Evolutionary conservation across 257 asterid species (phyloP).

Genomic region (Salvia hispanica): DNA sequence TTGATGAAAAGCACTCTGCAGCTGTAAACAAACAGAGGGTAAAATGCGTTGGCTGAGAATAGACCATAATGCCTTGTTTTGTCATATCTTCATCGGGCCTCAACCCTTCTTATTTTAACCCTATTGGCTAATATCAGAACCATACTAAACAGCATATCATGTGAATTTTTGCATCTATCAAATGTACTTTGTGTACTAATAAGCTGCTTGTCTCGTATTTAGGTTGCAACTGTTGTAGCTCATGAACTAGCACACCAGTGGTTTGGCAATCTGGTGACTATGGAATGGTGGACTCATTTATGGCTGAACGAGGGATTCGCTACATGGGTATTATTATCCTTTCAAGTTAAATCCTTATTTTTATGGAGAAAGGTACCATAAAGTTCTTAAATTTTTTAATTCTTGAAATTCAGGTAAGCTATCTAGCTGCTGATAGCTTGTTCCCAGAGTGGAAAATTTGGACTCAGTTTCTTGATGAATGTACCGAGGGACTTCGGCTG

Average conservation of each 20-base stretch:
- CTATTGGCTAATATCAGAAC: no score
- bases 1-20: constrained; percentile 94
- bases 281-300: constrained; percentile 99
- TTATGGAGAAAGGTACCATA: constrained; percentile 7
- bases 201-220: constrained; percentile 32
- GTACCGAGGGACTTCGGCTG: constrained; percentile 82
- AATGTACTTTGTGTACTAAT: constrained; percentile 15
- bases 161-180: no score
- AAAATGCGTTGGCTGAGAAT: constrained; percentile 30
- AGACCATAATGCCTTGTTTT: constrained; percentile 10
- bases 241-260: constrained; percentile 99
- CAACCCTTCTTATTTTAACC: no score
- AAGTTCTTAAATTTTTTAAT: constrained; percentile 24
- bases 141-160: no score
- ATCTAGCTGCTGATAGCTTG: constrained; percentile 81
- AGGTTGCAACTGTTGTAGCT: constrained; percentile 95
- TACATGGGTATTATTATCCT: constrained; percentile 70
- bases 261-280: constrained; percentile 98
- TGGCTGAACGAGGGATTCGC: constrained; percentile 99
- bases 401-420: constrained; percentile 71
- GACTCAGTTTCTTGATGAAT: constrained; percentile 92
- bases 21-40: constrained; percentile 98
- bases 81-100: no score
- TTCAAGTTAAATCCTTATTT: constrained; percentile 25
- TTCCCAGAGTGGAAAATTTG: constrained; percentile 96